Evolutionary conservation across 164 flowering plant species (phyloP), one percentile per base, ranked within the genome.

Genomic region (Taxillus chinensis): DNA sequence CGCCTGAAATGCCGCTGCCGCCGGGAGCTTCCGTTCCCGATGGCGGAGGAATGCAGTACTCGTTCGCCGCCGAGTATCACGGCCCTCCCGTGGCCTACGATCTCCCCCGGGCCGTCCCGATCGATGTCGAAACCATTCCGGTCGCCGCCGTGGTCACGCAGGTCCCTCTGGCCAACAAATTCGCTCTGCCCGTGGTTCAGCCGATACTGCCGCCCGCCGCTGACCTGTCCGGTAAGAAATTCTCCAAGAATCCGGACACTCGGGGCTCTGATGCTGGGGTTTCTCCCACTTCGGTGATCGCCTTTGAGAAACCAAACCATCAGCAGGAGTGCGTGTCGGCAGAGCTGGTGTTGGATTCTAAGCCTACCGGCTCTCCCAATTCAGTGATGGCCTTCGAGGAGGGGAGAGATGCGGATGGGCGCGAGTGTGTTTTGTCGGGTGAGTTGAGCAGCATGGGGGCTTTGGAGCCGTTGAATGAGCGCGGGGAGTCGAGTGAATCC

Each of bases 71-170:
- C 70, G 87, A 85, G 67, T 85, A 82, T 58, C 50, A 70, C n/a
- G 86, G 87, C 7, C 90, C 90, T 5, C 90, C 90, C 9, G 55
- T 85, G 17, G 37, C 71, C 7, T 73, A 68, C 58, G 80, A 76
- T 61, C 59, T 85, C 16, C 90, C 90, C 1, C 81, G 79, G 50
- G 90, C 87, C 2, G 74, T 83, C 45, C 90, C 90, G 11, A 83
- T 85, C 63, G 74, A 78, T 60, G 78, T 83, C 37, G 76, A 75
- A 52, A 66, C 71, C 38, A 83, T 85, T 45, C 90, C 90, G 7
- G 82, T 83, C 55, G 90, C 90, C 8, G 64, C 87, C 3, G 82
- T 81, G 27, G 85, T 82, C 3, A 55, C 81, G 0, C 74, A 66
- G 59, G 62, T 62, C 4, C 62, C 74, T 5, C 55, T 71, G 7